Evolutionary conservation across 805 yeast species (phyloP), one percentile per base, ranked within the genome.

Genomic region (Wickerhamomyces pijperi): DNA sequence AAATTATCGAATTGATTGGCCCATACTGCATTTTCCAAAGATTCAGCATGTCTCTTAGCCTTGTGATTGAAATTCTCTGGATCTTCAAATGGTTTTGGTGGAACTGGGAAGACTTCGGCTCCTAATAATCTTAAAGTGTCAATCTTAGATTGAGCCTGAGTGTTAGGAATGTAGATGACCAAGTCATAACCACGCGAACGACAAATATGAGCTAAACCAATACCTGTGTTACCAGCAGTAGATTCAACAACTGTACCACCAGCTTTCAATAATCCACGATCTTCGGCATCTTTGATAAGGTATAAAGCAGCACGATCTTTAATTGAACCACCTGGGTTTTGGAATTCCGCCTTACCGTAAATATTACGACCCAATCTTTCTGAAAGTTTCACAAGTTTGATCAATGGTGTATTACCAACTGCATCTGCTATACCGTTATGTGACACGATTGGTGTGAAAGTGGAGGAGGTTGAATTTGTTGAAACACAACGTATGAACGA

Each of bases 201-300:
- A 55, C 94, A 83, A 35, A 79, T 75, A 47, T 75, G 80, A 6
- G 95, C 95, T 40, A 86, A 64, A 1, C 95, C 95, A 48, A 86
- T 86, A 15, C 95, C 96, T n/a, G 96, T 86, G 62, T 86, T 86
- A 25, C 96, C 96, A 3, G 96, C 96, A 12, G 95, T 85, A 7
- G 95, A 95, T 60, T 86, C 96, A 15, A 86, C 88, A 23, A 86
- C 74, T 2, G 95, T 86, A 28, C 92, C 95, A 8, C 94, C 92
- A 4, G 86, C 74, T 42, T 63, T 56, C 41, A 86, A 65, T 40
- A 70, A 60, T 2, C 86, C 86, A 43, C 65, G 66, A 28, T 58
- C 55, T 55, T 86, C 95, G 20, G 95, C 95, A 47, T 85, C 87
- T 48, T 80, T 69, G 38, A 86, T 66, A 46, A 86, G 68, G 53